Evolutionary conservation across 305 asterid genomes (phyloP).

Genomic region (Solanum hybrid): DNA sequence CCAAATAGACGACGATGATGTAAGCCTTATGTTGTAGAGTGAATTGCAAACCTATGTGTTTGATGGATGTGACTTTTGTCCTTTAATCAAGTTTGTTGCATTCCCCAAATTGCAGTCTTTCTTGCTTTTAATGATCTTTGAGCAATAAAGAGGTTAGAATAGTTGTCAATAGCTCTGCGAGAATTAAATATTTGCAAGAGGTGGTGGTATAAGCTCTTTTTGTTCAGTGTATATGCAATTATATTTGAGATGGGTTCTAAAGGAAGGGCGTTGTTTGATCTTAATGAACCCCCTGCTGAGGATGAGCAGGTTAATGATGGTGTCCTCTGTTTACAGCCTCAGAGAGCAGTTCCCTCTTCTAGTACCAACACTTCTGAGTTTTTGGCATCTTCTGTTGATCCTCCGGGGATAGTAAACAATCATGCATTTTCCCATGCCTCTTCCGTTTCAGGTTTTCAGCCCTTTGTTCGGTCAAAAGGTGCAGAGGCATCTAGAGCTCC

Average conservation of each 20-base stretch:
- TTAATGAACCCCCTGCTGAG: slow-evolving; percentile 89
- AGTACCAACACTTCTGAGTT: slow-evolving; percentile 57
- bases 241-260: slow-evolving; percentile 82
- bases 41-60: slow-evolving; percentile 6
- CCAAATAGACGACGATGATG: neutral
- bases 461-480: slow-evolving; percentile 62
- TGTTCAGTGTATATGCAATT: slow-evolving; percentile 53
- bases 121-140: slow-evolving; percentile 17
- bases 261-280: slow-evolving; percentile 90
- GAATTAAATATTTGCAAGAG: slow-evolving; percentile 34
- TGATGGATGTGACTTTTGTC: slow-evolving; percentile 16
- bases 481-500: slow-evolving; percentile 32
- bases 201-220: slow-evolving; percentile 38
- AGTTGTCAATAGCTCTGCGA: slow-evolving; percentile 34
- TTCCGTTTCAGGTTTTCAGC: slow-evolving; percentile 95
- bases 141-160: slow-evolving; percentile 29
- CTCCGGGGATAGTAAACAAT: slow-evolving; percentile 78
- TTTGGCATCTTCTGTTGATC: slow-evolving; percentile 46
- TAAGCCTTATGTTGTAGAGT: neutral
- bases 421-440: slow-evolving; percentile 96
- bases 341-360: slow-evolving; percentile 83
- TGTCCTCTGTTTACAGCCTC: slow-evolving; percentile 69
- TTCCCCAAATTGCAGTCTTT: slow-evolving; percentile 31
- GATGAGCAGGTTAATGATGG: slow-evolving; percentile 66
- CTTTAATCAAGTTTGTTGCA: slow-evolving; percentile 13